Conservation (phyloP, 2,329 filamentous ascomycete species). For the Anthostomella pinea region DNA sequence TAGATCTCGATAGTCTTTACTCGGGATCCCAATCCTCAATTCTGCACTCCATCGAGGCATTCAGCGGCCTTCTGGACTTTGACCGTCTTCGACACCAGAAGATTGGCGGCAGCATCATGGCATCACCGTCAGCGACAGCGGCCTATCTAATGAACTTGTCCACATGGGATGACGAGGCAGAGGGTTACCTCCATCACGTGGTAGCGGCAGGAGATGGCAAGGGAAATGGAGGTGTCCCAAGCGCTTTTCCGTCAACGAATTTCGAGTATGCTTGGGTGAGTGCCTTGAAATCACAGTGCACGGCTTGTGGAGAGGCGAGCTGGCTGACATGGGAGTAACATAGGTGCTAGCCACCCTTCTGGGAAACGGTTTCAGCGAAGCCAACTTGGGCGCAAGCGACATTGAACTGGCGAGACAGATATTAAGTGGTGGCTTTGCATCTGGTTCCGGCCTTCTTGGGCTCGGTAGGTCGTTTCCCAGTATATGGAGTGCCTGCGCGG, state of each 20-base stretch:
- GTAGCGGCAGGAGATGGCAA: neutral
- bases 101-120: conserved; percentile 31
- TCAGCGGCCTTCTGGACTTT: conserved; percentile 34
- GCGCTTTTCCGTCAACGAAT: conserved; percentile 4
- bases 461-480: no score
- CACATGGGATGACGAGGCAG: conserved; percentile 4
- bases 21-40: neutral
- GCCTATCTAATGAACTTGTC: conserved; percentile 12
- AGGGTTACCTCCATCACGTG: conserved; percentile 2
- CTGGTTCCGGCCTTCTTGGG: no score
- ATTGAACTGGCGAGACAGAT: no score
- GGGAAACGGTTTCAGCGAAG: no score
- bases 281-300: no score
- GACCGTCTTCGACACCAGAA: conserved; percentile 30
- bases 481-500: no score
- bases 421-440: no score
- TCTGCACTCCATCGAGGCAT: conserved; percentile 36
- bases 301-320: no score
- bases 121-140: conserved; percentile 36
- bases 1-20: no score
- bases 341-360: no score
- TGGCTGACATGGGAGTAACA: no score
- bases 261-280: conserved; percentile 8
- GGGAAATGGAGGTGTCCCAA: conserved; percentile 1
- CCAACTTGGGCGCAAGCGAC: no score